phyloP scores from a whole-genome alignment of 2,329 filamentous ascomycete genomes.

The Ascochyta viciae-villosae region DNA sequence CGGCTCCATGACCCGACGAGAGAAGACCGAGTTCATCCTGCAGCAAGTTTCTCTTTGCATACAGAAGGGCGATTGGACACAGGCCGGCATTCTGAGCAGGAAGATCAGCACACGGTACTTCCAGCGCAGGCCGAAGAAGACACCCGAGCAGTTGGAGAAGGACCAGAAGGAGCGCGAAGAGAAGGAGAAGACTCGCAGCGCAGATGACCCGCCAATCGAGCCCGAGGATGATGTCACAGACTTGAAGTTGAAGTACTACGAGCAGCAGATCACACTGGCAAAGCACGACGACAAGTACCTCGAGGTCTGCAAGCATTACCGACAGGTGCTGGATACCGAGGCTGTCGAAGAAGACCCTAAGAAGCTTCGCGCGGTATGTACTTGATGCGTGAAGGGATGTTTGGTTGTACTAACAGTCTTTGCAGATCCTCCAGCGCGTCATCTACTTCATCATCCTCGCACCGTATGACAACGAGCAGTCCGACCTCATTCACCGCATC shows the following conservation, averaged over 20 bases:
- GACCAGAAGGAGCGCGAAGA: constrained; percentile 84
- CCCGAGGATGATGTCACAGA: constrained; percentile 91
- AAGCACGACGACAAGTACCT: constrained; percentile 98
- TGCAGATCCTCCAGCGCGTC: constrained; percentile 85
- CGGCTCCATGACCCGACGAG: constrained; percentile 93
- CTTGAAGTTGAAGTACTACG: constrained; percentile 93
- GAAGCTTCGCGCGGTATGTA: constrained; percentile 81
- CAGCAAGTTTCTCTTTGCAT: constrained; percentile 95
- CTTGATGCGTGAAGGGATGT: constrained; percentile 18
- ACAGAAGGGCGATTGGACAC: constrained; percentile 93
- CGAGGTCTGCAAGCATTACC: constrained; percentile 97
- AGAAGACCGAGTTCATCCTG: constrained; percentile 99
- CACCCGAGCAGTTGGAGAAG: constrained; percentile 86
- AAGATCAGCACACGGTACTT: constrained; percentile 98
- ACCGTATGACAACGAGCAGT: constrained; percentile 98
- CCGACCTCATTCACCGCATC: constrained; percentile 93
- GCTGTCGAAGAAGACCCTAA: constrained; percentile 88
- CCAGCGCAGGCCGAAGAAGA: constrained; percentile 88
- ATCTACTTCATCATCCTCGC: constrained; percentile 98
- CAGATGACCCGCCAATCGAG: constrained; percentile 77
- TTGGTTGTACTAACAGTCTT: constrained; percentile 6
- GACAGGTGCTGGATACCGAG: constrained; percentile 95
- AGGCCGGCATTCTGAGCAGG: constrained; percentile 89
- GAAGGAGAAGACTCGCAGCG: constrained; percentile 80
- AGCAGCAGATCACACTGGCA: constrained; percentile 93